A percentile compares a stretch with the other conserved stretches of the same genome.
Evolutionary conservation across 2,329 filamentous ascomycete genomes (phyloP).

Genomic region (Diaporthe sp.): DNA sequence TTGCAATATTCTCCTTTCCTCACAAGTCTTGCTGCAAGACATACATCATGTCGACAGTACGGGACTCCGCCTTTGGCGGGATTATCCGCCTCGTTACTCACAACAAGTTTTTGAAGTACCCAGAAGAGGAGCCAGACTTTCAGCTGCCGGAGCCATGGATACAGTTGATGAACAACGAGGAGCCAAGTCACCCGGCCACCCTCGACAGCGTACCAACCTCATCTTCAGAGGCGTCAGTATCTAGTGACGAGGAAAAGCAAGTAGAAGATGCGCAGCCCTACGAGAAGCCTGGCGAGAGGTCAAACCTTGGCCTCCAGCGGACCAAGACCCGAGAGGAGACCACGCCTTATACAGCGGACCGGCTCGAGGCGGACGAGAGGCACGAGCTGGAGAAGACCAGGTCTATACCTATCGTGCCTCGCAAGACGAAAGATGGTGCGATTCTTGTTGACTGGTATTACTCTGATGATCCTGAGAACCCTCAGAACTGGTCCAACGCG

Average conservation of each 20-base stretch:
- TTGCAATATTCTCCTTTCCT: not conserved
- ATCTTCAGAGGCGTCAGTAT: constrained; percentile 25
- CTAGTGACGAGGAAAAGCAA: constrained; percentile 40
- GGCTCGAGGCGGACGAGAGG: constrained; percentile 39
- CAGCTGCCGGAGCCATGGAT: constrained; percentile 72
- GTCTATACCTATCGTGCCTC: constrained; percentile 43
- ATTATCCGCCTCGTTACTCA: constrained; percentile 43
- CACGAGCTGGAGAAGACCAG: constrained; percentile 42
- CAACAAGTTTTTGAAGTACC: constrained; percentile 61
- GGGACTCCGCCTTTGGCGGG: constrained; percentile 43
- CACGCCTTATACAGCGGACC: constrained; percentile 39
- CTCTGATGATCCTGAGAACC: constrained; percentile 61
- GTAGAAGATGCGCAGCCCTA: constrained; percentile 36
- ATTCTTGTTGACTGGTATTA: constrained; percentile 53
- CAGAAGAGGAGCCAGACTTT: constrained; percentile 75
- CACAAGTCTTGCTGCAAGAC: not conserved
- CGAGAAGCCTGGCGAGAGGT: constrained; percentile 23
- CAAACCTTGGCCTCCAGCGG: constrained; percentile 35
- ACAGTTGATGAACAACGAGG: constrained; percentile 80
- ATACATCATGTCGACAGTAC: constrained; percentile 26
- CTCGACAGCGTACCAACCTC: constrained; percentile 29
- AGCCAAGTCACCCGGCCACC: constrained; percentile 40
- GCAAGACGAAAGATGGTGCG: constrained; percentile 42
- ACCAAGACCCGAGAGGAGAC: constrained; percentile 41
- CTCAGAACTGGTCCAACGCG: constrained; percentile 57